phyloP scores from a whole-genome alignment of 768 basidiomycete genomes.

The Hebeloma cylindrosporum region DNA sequence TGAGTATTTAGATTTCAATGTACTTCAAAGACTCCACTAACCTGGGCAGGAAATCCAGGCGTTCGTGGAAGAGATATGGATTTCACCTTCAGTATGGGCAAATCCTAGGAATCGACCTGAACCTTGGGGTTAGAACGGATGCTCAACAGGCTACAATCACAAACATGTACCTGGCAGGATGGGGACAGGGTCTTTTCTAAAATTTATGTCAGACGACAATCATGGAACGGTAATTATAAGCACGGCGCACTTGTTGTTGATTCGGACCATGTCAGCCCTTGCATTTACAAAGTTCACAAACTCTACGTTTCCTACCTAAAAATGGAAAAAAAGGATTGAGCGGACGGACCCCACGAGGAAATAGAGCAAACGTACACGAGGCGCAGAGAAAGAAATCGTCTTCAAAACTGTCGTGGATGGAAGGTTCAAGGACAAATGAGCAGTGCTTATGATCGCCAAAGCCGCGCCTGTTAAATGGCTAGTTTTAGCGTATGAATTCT shows the following conservation, averaged over 20 bases:
- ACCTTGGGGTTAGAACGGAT: too few species aligned
- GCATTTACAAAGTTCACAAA: constrained; percentile 61
- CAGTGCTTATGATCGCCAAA: constrained; percentile 50
- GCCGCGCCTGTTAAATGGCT: constrained; percentile 43
- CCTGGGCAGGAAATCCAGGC: constrained; percentile 35
- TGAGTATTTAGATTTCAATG: too few species aligned
- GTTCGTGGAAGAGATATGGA: constrained; percentile 45
- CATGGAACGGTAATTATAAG: too few species aligned
- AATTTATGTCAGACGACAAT: background rate
- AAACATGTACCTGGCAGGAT: too few species aligned
- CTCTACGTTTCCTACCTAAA: constrained; percentile 51
- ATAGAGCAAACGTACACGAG: constrained; percentile 32
- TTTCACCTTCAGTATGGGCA: constrained; percentile 49
- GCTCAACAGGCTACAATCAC: too few species aligned
- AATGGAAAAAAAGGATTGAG: background rate
- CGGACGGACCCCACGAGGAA: background rate
- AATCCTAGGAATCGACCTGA: constrained; percentile 45
- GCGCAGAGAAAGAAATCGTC: constrained; percentile 38
- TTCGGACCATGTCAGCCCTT: constrained; percentile 46
- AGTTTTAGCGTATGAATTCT: background rate
- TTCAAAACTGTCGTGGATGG: constrained; percentile 30
- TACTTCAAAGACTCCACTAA: too few species aligned
- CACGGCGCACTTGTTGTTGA: constrained; percentile 50
- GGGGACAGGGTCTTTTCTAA: background rate
- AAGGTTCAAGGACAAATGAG: constrained; percentile 52